Conservation (phyloP, 495 filamentous ascomycete species). For the Penicillium macrosclerotiorum region DNA sequence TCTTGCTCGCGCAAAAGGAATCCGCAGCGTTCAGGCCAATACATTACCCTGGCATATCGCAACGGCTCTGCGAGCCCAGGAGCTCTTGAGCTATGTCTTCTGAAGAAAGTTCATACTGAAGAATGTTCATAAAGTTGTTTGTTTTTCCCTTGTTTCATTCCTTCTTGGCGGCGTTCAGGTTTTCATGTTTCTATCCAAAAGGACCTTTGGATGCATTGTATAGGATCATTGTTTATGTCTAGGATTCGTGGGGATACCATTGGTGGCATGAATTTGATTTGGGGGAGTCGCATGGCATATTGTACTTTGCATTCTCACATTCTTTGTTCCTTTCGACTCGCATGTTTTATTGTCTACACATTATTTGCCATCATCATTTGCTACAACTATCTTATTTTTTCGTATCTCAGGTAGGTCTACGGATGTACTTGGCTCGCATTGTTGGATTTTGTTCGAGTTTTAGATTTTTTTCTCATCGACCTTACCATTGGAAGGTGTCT, state of each 20-base stretch:
- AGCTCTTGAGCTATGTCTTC: conserved; percentile 46
- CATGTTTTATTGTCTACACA: not conserved
- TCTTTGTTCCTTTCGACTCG: no score
- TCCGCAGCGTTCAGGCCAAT: conserved; percentile 58
- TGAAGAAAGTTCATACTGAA: conserved; percentile 20
- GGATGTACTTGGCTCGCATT: no score
- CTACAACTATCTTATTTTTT: not conserved
- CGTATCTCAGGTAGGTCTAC: no score
- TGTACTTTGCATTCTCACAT: conserved; percentile 6
- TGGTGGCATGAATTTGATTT: conserved; percentile 17
- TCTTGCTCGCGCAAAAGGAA: conserved; percentile 67
- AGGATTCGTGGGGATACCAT: conserved; percentile 14
- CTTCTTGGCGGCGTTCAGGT: conserved; percentile 10
- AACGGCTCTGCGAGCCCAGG: conserved; percentile 65
- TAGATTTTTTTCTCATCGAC: no score
- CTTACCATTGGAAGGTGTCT: no score
- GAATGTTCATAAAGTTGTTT: not conserved
- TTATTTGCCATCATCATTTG: not conserved
- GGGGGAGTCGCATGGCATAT: conserved; percentile 1
- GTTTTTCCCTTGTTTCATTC: conserved; percentile 9
- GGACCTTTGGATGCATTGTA: conserved; percentile 13
- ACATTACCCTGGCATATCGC: conserved; percentile 84
- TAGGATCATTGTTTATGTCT: conserved; percentile 5
- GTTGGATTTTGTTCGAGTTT: no score
- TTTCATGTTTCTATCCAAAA: conserved; percentile 12